These are phyloP conservation scores for Nicotiana obtusifolia DNA, from an alignment of 257 asterid species.

Conservation along the genomic window DNA sequence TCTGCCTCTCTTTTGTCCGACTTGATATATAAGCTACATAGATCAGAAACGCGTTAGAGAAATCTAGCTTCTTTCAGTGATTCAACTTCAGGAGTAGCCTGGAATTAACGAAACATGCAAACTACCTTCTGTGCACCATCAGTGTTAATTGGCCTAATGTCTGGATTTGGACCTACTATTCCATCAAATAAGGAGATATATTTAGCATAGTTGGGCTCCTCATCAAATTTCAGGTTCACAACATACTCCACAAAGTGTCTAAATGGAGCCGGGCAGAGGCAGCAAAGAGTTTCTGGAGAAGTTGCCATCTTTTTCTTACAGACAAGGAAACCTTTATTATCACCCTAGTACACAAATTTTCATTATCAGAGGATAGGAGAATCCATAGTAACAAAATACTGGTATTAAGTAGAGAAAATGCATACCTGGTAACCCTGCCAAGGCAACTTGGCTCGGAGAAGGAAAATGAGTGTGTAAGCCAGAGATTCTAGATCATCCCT, in stretches of 20 bases:
- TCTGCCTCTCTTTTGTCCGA: constrained; percentile 62
- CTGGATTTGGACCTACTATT: constrained; percentile 58
- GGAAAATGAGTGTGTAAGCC: constrained; percentile 17
- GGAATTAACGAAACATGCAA: neutral
- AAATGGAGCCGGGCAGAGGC: constrained; percentile 59
- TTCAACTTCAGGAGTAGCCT: constrained; percentile 9
- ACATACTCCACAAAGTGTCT: constrained; percentile 51
- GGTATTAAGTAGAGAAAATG: neutral
- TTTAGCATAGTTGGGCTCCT: constrained; percentile 62
- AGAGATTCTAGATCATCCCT: constrained; percentile 15
- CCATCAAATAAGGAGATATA: constrained; percentile 65
- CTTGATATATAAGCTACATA: constrained; percentile 42
- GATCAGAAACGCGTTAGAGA: neutral
- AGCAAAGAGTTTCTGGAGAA: constrained; percentile 57
- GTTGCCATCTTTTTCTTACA: constrained; percentile 76
- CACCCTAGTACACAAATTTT: constrained; percentile 37
- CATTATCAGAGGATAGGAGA: neutral
- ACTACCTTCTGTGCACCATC: constrained; percentile 63
- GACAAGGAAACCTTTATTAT: constrained; percentile 61
- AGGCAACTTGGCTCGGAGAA: constrained; percentile 10
- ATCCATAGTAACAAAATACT: neutral
- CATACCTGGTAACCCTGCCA: constrained; percentile 16
- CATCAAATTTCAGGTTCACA: constrained; percentile 54
- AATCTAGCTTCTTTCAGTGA: neutral
- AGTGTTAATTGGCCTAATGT: constrained; percentile 56